Base-by-base conservation (phyloP, 371 early-diverging fungal genomes). In the Mucor piriformis region DNA sequence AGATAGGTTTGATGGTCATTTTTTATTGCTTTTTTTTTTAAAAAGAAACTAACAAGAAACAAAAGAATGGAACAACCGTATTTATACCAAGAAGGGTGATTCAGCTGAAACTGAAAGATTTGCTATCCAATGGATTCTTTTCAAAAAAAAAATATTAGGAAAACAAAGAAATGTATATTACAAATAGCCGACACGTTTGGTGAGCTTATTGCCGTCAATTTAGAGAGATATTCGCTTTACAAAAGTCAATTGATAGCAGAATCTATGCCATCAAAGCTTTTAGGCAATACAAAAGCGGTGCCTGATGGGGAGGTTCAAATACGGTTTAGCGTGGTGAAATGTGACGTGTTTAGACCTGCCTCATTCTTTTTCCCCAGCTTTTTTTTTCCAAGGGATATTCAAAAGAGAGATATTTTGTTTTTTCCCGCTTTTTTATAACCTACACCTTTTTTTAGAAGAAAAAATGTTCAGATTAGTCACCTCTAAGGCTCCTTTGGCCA, bases 381-480 rank as follows among this genome's bases (percentile, higher is more conserved):
- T 37, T 15, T n/a, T 37, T 37, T 37, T 12, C n/a, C 3, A n/a
- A 12, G 38, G 38, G n/a, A 37, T 37, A 37, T 37, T 33, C 11
- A 33, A 7, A 33, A 7, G 7, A 11, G 12, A 11, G 12, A 29
- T 29, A 29, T 29, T 29, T n/a, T n/a, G 40, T 47, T 16, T 48
- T 37, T 42, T 58, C 51, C 59, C 27, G 42, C 27, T 43, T 35
- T 44, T 37, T 37, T 33, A 29, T 44, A 21, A 24, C 32, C 25
- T 50, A 40, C 24, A 38, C 47, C 57, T 57, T 38, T 57, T 60
- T 50, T 55, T 61, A 50, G 59, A 59, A 44, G 54, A 51, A 29
- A 52, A 74, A 61, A 85, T 85, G 86, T 83, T 85, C 63, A 81
- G 79, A 77, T 71, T 85, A 69, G 82, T 80, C 59, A 69, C 83